These are phyloP conservation scores for Trichocladium antarcticum DNA, from an alignment of 495 filamentous ascomycete genomes.

Conservation along the genomic window DNA sequence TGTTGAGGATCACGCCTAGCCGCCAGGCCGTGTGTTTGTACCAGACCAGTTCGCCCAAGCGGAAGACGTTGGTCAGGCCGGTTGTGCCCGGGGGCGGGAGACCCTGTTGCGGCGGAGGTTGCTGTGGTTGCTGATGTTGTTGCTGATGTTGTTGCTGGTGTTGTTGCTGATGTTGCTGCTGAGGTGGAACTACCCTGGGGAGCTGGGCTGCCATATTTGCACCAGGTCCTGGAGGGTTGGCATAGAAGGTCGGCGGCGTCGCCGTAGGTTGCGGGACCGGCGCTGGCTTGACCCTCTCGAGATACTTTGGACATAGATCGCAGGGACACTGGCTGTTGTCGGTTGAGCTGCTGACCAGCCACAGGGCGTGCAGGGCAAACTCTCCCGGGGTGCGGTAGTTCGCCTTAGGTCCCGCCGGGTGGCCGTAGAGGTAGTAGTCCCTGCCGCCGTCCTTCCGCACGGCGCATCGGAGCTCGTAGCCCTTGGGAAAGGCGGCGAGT, in stretches of 20 bases:
- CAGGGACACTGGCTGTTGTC: conserved; percentile 30
- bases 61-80: conserved; percentile 26
- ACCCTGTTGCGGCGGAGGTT: conserved; percentile 3
- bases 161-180: conserved; percentile 1
- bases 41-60: conserved; percentile 36
- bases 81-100: conserved; percentile 16
- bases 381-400: conserved; percentile 32
- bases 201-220: background rate
- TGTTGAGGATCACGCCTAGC: conserved; percentile 27
- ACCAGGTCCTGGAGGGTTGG: background rate
- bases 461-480: conserved; percentile 25
- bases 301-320: conserved; percentile 22
- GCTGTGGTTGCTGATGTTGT: conserved; percentile 5
- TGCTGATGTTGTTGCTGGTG: conserved; percentile 2
- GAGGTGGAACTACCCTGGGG: background rate
- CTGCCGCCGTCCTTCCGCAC: conserved; percentile 16
- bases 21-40: conserved; percentile 31
- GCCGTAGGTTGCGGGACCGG: background rate
- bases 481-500: conserved; percentile 23
- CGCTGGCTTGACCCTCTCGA: conserved; percentile 11
- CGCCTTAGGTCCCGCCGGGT: conserved; percentile 27
- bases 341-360: conserved; percentile 25
- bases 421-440: conserved; percentile 37
- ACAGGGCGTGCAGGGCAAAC: conserved; percentile 33
- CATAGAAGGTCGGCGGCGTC: background rate